Base-by-base conservation (phyloP, 345 rosid genomes). In the Abelmoschus esculentus region DNA sequence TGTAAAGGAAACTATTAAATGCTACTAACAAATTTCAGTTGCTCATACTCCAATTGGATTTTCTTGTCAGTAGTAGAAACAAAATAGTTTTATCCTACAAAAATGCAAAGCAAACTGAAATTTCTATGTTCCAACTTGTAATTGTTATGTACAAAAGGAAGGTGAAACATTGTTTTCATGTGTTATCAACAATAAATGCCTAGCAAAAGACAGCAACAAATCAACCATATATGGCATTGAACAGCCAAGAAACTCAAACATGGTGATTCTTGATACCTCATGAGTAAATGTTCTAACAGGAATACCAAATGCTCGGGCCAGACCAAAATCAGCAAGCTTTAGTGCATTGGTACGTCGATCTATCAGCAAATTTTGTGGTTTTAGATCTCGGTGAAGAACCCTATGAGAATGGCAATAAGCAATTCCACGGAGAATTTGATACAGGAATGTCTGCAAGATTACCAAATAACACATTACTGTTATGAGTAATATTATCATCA, bases 201-300 rank as follows among this genome's bases (percentile, higher is more conserved):
- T 44, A 40, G 34, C 18, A 69, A 7, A 64, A 19, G 4, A 73
- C 8, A 5, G 12, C n/a, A n/a, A n/a, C 26, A 22, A 22, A 22
- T 22, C 15, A 34, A 49, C n/a, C 64, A 50, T 46, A 73, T 5
- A 58, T 15, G 47, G 63, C 54, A 74, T 10, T 47, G 66, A 71
- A 73, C 17, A 12, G n/a, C 11, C 36, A 44, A 50, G 14, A 10
- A 50, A n/a, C 62, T 40, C 5, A 68, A 44, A 22, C 22, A 10
- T 11, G 56, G 17, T 18, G 18, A 60, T 29, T 64, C 18, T 66
- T 49, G 50, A 70, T 79, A 90, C 99, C 98, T 95, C 99, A 73
- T 95, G 99, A 1, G 99, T 95, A 82, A 91, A 95, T 49, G 99
- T 92, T 88, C 98, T 83, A 78, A 95, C 99, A 66, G 98, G 99